Base-by-base conservation (phyloP, 768 basidiomycete genomes). In the Candolleomyces eurysporus region DNA sequence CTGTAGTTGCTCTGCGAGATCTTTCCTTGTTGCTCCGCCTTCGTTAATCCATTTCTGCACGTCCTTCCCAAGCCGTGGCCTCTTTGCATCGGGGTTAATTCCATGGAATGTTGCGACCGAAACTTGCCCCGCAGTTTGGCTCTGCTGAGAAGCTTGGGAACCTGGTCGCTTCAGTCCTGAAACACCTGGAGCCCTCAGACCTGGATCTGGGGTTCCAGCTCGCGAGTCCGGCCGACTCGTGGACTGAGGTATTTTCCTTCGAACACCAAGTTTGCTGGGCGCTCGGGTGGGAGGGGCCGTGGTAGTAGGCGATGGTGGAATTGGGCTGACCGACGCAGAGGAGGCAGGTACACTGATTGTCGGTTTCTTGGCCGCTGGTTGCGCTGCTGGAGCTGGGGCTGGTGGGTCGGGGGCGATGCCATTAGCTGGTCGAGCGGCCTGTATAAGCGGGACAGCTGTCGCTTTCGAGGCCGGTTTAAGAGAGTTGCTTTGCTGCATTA, bases 401-500 rank as follows among this genome's bases (percentile, higher is more conserved):
- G 71, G 39, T 13, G 72, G n/a, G 13, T 70, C 61, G 26, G 75
- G 60, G 5, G 73, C 68, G 9, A 68, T 57, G 1, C 71, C 45
- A n/a, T 36, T 36, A 5, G 79, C 64, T 11, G 84, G 80, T 43
- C 87, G 85, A 36, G 94, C 93, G 11, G 90, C 89, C 71, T 97
- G 92, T 61, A 99, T 93, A 40, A 98, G 79, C 10, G 96, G 95
- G 10, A 90, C 75, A 6, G 94, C 92, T 31, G 90, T 89, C 48
- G 84, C 77, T 58, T 89, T 88, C 10, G 95, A 96, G 0, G 97
- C 97, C 31, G 96, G 91, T 70, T 98, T 99, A 62, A 99, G 79
- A 0, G 87, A 85, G 63, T 83, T 87, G 11, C 94, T 91, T 74
- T 94, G 89, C 40, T 92, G 87, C 79, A 97, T 80, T 54, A 98